These are phyloP conservation scores for Neofusicoccum laricinum DNA, from an alignment of 2,329 filamentous ascomycete species.

Conservation along the genomic window DNA sequence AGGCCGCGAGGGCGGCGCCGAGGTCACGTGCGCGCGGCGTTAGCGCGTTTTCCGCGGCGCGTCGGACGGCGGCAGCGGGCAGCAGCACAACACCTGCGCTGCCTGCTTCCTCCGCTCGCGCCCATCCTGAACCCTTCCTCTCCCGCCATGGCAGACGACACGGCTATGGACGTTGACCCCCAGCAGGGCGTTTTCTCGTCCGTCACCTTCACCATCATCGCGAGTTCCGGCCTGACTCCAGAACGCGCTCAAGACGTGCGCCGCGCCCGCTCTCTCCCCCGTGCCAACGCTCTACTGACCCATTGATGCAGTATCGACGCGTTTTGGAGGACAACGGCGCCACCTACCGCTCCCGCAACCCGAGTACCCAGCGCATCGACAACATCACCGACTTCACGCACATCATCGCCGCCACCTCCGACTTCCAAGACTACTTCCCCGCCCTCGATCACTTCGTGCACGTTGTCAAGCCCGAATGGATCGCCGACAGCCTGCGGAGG, in stretches of 20 bases:
- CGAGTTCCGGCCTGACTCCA: constrained; percentile 33
- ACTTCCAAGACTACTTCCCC: constrained; percentile 83
- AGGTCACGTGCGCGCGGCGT: background rate
- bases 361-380: constrained; percentile 38
- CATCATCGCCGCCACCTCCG: constrained; percentile 73
- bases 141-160: constrained; percentile 1
- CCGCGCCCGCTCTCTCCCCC: background rate
- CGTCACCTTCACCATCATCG: constrained; percentile 43
- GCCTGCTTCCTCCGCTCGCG: background rate
- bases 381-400: constrained; percentile 54
- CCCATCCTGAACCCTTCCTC: background rate
- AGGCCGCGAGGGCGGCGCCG: no score
- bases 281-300: constrained; percentile 22
- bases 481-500: constrained; percentile 66
- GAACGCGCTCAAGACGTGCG: constrained; percentile 28
- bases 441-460: constrained; percentile 76
- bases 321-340: constrained; percentile 50
- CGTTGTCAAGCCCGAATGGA: constrained; percentile 80
- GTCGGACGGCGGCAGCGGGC: background rate
- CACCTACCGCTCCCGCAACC: constrained; percentile 40
- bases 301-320: constrained; percentile 41
- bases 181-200: constrained; percentile 34
- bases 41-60: constrained; percentile 5
- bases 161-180: constrained; percentile 21
- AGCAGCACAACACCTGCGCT: background rate